Base-by-base conservation (phyloP, 306 rosid genomes). In the Trichosanthes cucumerina region DNA sequence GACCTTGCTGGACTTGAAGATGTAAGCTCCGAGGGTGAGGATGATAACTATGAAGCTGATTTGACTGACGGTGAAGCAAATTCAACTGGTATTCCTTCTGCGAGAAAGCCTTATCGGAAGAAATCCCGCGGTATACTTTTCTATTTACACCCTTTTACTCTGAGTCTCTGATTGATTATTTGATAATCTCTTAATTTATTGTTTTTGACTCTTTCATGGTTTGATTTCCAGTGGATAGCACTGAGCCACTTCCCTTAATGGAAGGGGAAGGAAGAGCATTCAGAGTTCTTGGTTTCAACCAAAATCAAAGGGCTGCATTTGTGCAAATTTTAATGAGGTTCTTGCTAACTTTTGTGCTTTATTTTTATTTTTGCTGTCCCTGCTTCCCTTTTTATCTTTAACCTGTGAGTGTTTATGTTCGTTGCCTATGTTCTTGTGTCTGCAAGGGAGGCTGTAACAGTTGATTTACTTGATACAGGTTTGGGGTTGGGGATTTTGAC, bases 1-100 rank as follows among this genome's bases (percentile, higher is more conserved):
- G 99, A 95, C 83, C 99, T 95, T 70, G 99, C 99, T 84, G 99
- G 99, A 82, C 85, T 95, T 80, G 93, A 92, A 82, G 97, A 92
- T 88, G 93, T 92, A 44, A 92, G 99, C 85, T 91, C 99, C 80
- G 99, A 95, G 49, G 93, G 88, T 0, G 99, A 95, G 88, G 99
- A 95, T 80, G 99, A 92, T 80, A 95, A 92, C 84, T 92, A 92
- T 82, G 99, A 92, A 85, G 99, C 93, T 71, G 97, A 95, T 1
- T 86, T 89, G 85, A 86, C 90, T 12, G 99, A 95, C 21, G 91
- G 97, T 34, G 99, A 95, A 82, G 80, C 97, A 82, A 87, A 90
- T 79, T 86, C 96, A 47, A 56, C 89, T 34, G 96, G 93, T 80
- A 82, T 83, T 81, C 72, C 89, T 82, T 39, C 88, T 59, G 83